Evolutionary conservation across 768 basidiomycete genomes (phyloP).

Genomic region (Daedaleopsis sinensis): DNA sequence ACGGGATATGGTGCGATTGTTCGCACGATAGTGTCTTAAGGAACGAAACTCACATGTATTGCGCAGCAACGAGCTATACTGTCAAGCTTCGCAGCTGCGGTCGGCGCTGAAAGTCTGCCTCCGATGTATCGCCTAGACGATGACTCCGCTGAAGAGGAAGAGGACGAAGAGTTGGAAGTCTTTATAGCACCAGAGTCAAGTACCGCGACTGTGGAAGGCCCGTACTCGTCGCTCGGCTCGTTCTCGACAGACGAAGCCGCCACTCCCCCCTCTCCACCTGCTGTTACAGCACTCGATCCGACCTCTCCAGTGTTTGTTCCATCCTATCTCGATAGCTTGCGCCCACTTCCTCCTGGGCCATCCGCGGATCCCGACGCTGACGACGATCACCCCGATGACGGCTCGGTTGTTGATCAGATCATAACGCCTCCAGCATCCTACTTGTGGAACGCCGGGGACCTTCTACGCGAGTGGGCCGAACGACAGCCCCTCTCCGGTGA

Average conservation of each 20-base stretch:
- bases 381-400: background rate
- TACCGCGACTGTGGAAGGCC: background rate
- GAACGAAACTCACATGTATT: background rate
- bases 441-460: background rate
- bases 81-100: background rate
- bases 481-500: background rate
- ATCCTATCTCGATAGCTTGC: conserved; percentile 9
- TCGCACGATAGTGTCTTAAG: background rate
- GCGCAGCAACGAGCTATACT: conserved; percentile 1
- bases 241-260: background rate
- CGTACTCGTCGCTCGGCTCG: background rate
- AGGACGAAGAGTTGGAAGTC: background rate
- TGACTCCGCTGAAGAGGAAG: background rate
- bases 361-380: background rate
- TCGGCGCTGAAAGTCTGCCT: conserved; percentile 1
- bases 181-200: background rate
- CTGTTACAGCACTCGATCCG: conserved; percentile 1
- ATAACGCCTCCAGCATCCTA: background rate
- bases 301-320: conserved; percentile 10
- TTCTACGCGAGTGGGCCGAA: background rate
- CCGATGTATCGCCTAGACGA: background rate
- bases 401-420: background rate
- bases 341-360: conserved; percentile 2
- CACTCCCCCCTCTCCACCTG: background rate
- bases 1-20: background rate